Conservation (phyloP, 768 basidiomycete genomes). For the Russula sp. region DNA sequence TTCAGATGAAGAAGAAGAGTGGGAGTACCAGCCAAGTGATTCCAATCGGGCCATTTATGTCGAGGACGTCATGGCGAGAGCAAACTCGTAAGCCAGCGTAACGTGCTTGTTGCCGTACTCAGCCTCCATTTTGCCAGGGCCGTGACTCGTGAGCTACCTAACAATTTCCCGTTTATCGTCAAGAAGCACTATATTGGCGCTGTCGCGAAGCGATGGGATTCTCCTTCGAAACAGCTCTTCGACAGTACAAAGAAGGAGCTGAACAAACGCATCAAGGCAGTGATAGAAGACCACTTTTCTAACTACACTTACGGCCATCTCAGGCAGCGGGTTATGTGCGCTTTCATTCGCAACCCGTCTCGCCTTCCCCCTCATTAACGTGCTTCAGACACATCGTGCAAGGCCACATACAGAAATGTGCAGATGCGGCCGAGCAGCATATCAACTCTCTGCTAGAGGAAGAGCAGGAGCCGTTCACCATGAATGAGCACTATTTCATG, state of each 20-base stretch:
- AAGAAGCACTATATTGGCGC: constrained; percentile 23
- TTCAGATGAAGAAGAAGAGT: background rate
- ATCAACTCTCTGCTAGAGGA: background rate
- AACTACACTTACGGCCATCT: background rate
- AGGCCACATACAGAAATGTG: background rate
- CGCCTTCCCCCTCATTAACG: background rate
- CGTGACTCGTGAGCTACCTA: constrained; percentile 61
- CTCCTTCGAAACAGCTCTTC: constrained; percentile 23
- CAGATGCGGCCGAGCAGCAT: background rate
- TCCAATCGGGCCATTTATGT: background rate
- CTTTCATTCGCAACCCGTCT: background rate
- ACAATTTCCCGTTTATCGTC: constrained; percentile 47
- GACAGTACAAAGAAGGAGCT: constrained; percentile 13
- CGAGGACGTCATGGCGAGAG: background rate
- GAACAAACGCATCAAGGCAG: background rate
- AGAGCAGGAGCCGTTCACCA: background rate
- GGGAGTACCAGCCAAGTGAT: background rate
- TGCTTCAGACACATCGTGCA: background rate
- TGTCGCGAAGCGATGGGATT: constrained; percentile 21
- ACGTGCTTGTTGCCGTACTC: background rate
- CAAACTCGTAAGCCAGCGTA: background rate
- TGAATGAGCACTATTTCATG: background rate
- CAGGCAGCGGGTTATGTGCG: background rate
- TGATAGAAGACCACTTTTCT: background rate
- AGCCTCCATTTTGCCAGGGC: background rate